These are phyloP conservation scores for Penicillium tannophilum DNA, from an alignment of 495 filamentous ascomycete species.

Conservation along the genomic window DNA sequence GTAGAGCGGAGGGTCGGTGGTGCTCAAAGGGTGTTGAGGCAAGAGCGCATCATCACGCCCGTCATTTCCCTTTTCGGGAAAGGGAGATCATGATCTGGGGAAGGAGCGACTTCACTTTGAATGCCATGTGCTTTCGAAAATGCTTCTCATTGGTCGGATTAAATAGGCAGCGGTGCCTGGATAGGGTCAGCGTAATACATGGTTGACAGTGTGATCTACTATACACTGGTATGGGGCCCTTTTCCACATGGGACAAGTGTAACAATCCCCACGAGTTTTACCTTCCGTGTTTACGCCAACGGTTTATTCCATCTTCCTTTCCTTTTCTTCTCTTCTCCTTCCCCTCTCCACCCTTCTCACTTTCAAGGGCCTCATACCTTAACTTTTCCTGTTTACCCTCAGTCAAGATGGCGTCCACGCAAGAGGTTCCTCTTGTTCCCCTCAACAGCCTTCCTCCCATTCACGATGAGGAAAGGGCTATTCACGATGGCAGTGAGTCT, in stretches of 20 bases:
- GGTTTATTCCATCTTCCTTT: not conserved
- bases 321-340: not conserved
- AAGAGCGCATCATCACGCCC: conserved; percentile 3
- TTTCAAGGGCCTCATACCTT: no score
- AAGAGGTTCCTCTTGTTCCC: not conserved
- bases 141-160: not conserved
- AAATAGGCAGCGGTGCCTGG: not conserved
- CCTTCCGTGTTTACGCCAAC: not conserved
- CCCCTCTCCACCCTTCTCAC: not conserved
- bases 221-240: not conserved
- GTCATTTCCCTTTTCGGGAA: not conserved
- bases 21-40: not conserved
- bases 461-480: conserved; percentile 2
- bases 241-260: not conserved
- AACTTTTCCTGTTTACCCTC: no score
- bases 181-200: not conserved
- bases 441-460: not conserved
- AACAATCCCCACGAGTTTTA: not conserved
- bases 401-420: not conserved
- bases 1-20: not conserved
- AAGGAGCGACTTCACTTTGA: not conserved
- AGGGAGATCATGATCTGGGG: not conserved
- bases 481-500: conserved; percentile 20
- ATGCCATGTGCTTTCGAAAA: not conserved
- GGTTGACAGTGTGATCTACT: not conserved